Percentiles rank a stretch among this genome's conserved stretches.
phyloP scores from a whole-genome alignment of 2,329 filamentous ascomycete species.

The Trichoderma afroharzianum region DNA sequence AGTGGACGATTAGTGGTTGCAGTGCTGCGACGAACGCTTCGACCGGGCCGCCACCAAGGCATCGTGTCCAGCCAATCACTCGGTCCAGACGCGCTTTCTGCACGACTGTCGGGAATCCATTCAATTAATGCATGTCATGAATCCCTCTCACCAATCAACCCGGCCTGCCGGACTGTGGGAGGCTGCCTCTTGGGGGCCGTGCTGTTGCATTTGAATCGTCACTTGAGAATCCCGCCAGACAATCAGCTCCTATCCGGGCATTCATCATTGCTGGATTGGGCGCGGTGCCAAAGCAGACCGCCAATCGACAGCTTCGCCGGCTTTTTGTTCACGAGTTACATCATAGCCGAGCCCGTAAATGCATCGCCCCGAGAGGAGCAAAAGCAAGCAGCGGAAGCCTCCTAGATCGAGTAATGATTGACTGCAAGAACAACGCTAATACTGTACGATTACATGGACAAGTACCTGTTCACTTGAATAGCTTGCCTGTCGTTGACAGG shows the following conservation, averaged over 20 bases:
- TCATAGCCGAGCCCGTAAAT: not conserved
- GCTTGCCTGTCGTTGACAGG: not conserved
- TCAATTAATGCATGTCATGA: conserved; percentile 25
- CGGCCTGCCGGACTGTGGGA: not conserved
- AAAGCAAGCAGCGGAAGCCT: not conserved
- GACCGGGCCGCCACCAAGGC: not conserved
- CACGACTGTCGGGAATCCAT: conserved; percentile 19
- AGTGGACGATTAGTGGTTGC: conserved; percentile 5
- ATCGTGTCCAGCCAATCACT: conserved; percentile 18
- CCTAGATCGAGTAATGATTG: not conserved
- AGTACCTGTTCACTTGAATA: not conserved
- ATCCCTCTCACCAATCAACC: conserved; percentile 19
- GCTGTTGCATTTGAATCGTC: not conserved
- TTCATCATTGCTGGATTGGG: not conserved
- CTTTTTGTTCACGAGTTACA: not conserved
- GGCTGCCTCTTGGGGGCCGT: conserved; percentile 9
- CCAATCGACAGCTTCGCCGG: not conserved
- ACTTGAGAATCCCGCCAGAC: not conserved
- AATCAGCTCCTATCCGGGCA: not conserved
- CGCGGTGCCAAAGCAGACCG: not conserved
- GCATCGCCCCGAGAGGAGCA: not conserved
- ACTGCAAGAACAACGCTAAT: not conserved
- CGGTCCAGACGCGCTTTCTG: conserved; percentile 20
- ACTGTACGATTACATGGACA: not conserved
- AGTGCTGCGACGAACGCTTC: conserved; percentile 12